phyloP scores from a whole-genome alignment of 345 rosid genomes.

The Eucalyptus polybractea region DNA sequence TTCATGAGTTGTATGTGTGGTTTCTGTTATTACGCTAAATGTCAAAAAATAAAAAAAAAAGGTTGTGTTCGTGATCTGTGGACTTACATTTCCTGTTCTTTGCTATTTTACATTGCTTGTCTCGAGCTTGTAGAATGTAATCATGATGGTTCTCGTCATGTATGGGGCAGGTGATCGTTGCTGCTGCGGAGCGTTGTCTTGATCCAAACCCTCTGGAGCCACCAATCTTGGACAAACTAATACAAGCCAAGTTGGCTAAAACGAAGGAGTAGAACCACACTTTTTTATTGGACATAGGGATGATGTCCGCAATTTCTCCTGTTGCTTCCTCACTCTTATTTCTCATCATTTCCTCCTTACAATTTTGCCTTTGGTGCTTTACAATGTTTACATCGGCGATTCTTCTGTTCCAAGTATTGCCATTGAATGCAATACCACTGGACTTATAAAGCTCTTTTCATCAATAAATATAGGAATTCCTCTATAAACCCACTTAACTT shows the following conservation, averaged over 20 bases:
- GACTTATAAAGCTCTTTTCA: neutral
- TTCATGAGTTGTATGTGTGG: neutral
- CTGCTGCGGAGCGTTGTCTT: slow-evolving; percentile 88
- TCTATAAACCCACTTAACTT: neutral
- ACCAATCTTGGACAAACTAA: slow-evolving; percentile 86
- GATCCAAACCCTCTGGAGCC: slow-evolving; percentile 90
- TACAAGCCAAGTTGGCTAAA: slow-evolving; percentile 77
- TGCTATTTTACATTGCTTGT: neutral
- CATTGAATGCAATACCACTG: neutral
- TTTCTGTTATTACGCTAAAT: neutral
- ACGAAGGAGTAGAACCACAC: slow-evolving; percentile 22
- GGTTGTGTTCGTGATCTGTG: neutral
- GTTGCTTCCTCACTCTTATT: neutral
- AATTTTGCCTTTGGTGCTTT: neutral
- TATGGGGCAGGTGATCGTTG: slow-evolving; percentile 72
- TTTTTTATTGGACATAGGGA: neutral
- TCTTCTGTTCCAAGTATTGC: neutral
- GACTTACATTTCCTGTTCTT: neutral
- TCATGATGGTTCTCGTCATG: neutral
- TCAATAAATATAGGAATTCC: neutral
- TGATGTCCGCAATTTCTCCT: neutral
- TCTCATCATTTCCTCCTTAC: neutral
- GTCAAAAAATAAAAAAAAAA: neutral
- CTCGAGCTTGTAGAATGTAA: neutral
- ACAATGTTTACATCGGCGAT: neutral